A percentile compares a stretch with the other conserved stretches of the same genome.
phyloP scores from a whole-genome alignment of 805 yeast genomes.

The Spathaspora passalidarum region DNA sequence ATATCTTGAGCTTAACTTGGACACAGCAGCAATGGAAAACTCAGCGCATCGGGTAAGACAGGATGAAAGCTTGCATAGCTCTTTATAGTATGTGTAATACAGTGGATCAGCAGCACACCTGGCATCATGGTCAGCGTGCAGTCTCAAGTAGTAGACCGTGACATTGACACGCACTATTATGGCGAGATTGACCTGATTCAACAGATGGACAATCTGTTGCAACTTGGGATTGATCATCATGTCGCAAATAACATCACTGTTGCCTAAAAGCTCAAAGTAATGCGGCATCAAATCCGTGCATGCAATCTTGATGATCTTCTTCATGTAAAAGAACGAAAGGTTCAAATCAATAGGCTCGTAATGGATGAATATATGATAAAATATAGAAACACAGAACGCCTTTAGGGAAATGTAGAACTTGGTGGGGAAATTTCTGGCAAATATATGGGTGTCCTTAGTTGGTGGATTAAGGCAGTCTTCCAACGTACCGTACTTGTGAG shows the following conservation, averaged over 20 bases:
- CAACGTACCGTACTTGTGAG: slow-evolving; percentile 26
- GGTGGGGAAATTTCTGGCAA: slow-evolving; percentile 15
- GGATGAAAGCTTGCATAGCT: slow-evolving; percentile 20
- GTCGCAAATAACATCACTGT: slow-evolving; percentile 33
- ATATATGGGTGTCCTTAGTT: slow-evolving; percentile 8
- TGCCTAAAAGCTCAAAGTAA: slow-evolving; percentile 32
- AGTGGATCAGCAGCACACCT: slow-evolving; percentile 14
- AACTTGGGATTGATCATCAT: slow-evolving; percentile 33
- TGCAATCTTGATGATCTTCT: slow-evolving; percentile 27
- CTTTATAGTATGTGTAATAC: slow-evolving; percentile 16
- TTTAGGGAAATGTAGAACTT: slow-evolving; percentile 26
- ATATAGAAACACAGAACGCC: slow-evolving; percentile 36
- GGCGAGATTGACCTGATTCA: slow-evolving; percentile 28
- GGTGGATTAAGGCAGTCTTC: slow-evolving; percentile 15
- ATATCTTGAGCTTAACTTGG: slow-evolving; percentile 34
- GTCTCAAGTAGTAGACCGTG: slow-evolving; percentile 21
- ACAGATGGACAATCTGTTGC: slow-evolving; percentile 28
- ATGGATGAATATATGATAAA: slow-evolving; percentile 41
- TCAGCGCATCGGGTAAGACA: slow-evolving; percentile 25
- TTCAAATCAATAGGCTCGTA: slow-evolving; percentile 30
- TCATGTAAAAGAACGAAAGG: slow-evolving; percentile 36
- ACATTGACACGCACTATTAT: slow-evolving; percentile 29
- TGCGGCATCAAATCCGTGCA: slow-evolving; percentile 33
- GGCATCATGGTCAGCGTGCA: slow-evolving; percentile 18
- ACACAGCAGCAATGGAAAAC: slow-evolving; percentile 31